phyloP scores from a whole-genome alignment of 163 green algal genomes.

The Scenedesmus sp. region DNA sequence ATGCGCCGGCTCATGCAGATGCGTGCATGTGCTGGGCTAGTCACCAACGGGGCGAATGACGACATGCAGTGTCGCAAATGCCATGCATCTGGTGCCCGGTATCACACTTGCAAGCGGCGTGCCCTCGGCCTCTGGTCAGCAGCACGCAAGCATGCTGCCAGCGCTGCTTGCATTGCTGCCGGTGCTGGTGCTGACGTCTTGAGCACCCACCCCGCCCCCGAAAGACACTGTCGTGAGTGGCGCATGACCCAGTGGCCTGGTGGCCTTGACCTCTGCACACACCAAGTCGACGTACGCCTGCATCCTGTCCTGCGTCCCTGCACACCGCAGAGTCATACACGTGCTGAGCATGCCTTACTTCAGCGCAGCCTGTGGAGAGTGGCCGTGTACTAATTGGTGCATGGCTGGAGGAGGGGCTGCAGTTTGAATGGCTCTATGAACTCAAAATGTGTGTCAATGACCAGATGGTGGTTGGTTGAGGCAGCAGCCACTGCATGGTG shows the following conservation, averaged over 20 bases:
- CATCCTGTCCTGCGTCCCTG: slow-evolving; percentile 64
- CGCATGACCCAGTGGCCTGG: neutral
- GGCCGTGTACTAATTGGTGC: too few species aligned
- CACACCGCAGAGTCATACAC: neutral
- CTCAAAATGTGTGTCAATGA: too few species aligned
- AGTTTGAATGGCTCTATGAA: too few species aligned
- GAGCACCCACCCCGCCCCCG: slow-evolving; percentile 82
- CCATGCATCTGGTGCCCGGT: too few species aligned
- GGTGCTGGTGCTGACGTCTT: neutral
- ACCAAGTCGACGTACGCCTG: slow-evolving; percentile 84
- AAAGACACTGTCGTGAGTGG: slow-evolving; percentile 94
- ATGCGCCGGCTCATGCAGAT: neutral
- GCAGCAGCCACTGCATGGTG: too few species aligned
- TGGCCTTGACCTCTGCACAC: slow-evolving; percentile 80
- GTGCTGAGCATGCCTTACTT: neutral
- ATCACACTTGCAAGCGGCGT: neutral
- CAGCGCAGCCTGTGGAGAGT: neutral
- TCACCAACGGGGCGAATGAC: too few species aligned
- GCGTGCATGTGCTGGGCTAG: too few species aligned
- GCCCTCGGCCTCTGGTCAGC: neutral
- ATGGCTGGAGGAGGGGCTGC: too few species aligned
- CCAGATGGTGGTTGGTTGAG: too few species aligned
- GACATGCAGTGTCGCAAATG: too few species aligned
- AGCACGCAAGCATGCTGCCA: neutral
- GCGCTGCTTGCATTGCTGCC: neutral